Base-by-base conservation (phyloP, 2,329 filamentous ascomycete genomes). In the Graphium sp. region DNA sequence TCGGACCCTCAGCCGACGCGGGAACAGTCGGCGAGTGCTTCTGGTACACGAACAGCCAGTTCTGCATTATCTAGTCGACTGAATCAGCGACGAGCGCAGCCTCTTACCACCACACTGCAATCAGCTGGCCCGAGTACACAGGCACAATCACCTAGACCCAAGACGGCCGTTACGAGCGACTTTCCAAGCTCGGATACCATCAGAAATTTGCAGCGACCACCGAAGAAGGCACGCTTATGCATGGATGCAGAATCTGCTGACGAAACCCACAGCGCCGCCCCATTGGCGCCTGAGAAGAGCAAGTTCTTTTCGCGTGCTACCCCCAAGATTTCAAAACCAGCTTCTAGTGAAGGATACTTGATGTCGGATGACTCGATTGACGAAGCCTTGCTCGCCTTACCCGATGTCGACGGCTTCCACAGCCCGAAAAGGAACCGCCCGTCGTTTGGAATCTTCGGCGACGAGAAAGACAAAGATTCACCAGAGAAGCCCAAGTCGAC, bases 361-460 rank as follows among this genome's bases (percentile, higher is more conserved):
- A 51, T 66, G 40, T 71, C 66, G 0, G 65, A 71, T 34, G 64
- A 69, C 34, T 69, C 65, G 0, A 50, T 71, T 22, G 64, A 70
- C 17, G 65, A 69, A 32, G 62, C 56, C 0, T 47, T 72, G 13
- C 45, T 51, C 16, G 53, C 52, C 13, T 42, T 73, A 8, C 63
- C 65, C 2, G 66, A 70, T 25, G 44, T 62, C 22, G 56, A 57
- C n/a, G 53, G 48, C 8, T 67, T 62, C 63, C 47, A 53, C 24
- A 41, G 49, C 6, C 32, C 37, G 14, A 26, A 38, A 5, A 58
- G 56, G 34, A 37, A 44, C 1, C 46, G 40, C 24, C 53, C 48
- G 33, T 41, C 50, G 2, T 47, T 61, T 12, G 39, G 47, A 3
- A 53, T 69, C 5, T 69, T 63, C 33, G 52, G 56, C 15, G 58